These are phyloP conservation scores for Iris pallida DNA, from an alignment of 116 monocot genomes.

Conservation along the genomic window DNA sequence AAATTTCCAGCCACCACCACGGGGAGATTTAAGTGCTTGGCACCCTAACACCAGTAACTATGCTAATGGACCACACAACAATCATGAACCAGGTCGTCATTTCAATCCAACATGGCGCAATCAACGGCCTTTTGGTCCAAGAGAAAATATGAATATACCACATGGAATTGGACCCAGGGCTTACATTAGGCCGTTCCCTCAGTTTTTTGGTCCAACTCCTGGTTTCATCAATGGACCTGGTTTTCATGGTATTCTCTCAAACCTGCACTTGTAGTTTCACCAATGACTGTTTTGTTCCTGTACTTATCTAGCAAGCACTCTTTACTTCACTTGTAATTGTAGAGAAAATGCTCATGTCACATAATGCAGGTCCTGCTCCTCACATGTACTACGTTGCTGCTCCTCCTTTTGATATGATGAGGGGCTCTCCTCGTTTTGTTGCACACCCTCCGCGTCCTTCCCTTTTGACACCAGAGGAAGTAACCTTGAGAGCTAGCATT, in stretches of 20 bases:
- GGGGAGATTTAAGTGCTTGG: conserved; percentile 60
- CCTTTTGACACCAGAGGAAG: conserved; percentile 25
- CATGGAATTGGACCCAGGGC: conserved; percentile 47
- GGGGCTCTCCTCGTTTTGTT: conserved; percentile 45
- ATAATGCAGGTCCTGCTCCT: conserved; percentile 52
- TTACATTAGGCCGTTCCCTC: conserved; percentile 55
- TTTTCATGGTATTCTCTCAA: conserved; percentile 50
- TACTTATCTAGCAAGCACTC: neutral
- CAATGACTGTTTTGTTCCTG: neutral
- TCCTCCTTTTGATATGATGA: conserved; percentile 46
- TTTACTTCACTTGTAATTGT: too few relatives aligned
- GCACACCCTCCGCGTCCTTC: conserved; percentile 24
- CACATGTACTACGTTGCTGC: conserved; percentile 50
- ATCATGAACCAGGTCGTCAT: conserved; percentile 33
- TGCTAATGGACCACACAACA: conserved; percentile 36
- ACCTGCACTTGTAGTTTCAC: neutral
- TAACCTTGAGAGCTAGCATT: conserved; percentile 51
- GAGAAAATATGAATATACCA: conserved; percentile 51
- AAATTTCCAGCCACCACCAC: conserved; percentile 34
- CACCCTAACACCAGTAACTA: conserved; percentile 29
- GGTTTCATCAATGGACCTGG: conserved; percentile 57
- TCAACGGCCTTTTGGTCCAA: conserved; percentile 44
- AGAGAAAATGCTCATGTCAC: neutral
- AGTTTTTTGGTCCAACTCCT: conserved; percentile 46
- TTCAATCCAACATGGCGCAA: conserved; percentile 46